phyloP scores from a whole-genome alignment of 2,329 filamentous ascomycete species.

The Mariannaea sp. region DNA sequence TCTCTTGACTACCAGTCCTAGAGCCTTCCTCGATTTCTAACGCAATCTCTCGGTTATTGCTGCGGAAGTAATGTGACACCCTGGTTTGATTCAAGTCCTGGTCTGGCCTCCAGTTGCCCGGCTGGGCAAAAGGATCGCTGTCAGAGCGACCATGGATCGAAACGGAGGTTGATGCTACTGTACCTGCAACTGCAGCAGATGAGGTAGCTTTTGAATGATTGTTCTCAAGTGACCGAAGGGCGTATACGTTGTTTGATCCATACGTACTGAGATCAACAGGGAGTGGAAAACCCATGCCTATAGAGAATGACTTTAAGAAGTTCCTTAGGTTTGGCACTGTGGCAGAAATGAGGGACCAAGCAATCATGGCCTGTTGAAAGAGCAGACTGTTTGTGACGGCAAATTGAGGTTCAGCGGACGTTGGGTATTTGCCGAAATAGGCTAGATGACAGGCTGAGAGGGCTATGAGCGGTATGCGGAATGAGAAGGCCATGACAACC shows the following conservation, averaged over 20 bases:
- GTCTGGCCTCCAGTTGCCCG: constrained; percentile 24
- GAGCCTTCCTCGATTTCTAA: constrained; percentile 21
- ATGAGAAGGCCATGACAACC: constrained; percentile 27
- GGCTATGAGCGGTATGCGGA: constrained; percentile 29
- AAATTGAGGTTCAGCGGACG: constrained; percentile 25
- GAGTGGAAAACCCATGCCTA: constrained; percentile 30
- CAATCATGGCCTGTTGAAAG: constrained; percentile 26
- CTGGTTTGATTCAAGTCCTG: constrained; percentile 12
- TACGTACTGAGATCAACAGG: constrained; percentile 17
- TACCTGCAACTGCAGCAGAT: constrained; percentile 1
- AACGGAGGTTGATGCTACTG: constrained; percentile 3
- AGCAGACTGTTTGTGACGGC: constrained; percentile 22
- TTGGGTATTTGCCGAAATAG: constrained; percentile 10
- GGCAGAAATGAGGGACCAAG: constrained; percentile 29
- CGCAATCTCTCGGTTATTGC: constrained; percentile 11
- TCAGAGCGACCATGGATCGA: constrained; percentile 10
- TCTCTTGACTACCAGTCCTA: constrained; percentile 27
- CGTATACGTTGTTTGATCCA: constrained; percentile 12
- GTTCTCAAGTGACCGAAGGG: constrained; percentile 23
- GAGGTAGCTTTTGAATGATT: constrained; percentile 17
- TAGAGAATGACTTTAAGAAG: constrained; percentile 30
- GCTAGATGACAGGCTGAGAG: constrained; percentile 23
- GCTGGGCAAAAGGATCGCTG: constrained; percentile 9
- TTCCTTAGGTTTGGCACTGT: constrained; percentile 31
- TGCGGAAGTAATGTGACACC: too few species aligned